Evolutionary conservation across 2,329 filamentous ascomycete genomes (phyloP), one percentile per base, ranked within the genome.

Genomic region (Hymenoscyphus repandus): DNA sequence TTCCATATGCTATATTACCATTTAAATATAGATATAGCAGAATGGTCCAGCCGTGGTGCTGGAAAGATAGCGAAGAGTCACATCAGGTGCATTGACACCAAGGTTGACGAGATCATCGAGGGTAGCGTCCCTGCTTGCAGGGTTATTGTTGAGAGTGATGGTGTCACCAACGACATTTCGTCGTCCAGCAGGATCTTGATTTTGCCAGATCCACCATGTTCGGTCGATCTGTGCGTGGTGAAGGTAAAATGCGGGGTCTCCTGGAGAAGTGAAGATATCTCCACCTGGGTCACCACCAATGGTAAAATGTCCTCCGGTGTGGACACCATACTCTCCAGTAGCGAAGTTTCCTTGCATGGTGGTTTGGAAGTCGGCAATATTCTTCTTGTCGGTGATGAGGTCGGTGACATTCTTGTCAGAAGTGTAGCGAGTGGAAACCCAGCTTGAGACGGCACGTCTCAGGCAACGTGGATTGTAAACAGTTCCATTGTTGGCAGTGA

Each of bases 171-270:
- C 58, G 27, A 54, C 57, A 31, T 59, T 54, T 33, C 52, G 44
- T 9, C 62, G 50, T 54, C 38, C 68, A 62, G 38, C 63, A 62
- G 63, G 68, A 57, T 75, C 68, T 18, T 72, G 68, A 49, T 72
- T 73, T 62, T 75, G 73, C 73, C 73, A 76, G 56, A 76, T 70
- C 61, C 71, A 75, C 61, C 72, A 74, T 42, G 72, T 64, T 11
- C 74, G 66, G 53, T 77, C 74, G 47, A 77, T 69, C 55, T 72
- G 67, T 0, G 64, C 71, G 49, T 76, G 74, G 53, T 76, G 73
- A 7, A 73, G 58, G 52, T 67, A 75, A 62, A 76, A 76, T 1
- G 61, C 70, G 2, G 74, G 74, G 51, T 76, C 74, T 4, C 70
- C 65, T 1, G 73, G 68, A 9, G 71, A 72, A 40, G 70, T 67